These are phyloP conservation scores for Turnera subulata DNA, from an alignment of 345 rosid genomes.

Conservation along the genomic window DNA sequence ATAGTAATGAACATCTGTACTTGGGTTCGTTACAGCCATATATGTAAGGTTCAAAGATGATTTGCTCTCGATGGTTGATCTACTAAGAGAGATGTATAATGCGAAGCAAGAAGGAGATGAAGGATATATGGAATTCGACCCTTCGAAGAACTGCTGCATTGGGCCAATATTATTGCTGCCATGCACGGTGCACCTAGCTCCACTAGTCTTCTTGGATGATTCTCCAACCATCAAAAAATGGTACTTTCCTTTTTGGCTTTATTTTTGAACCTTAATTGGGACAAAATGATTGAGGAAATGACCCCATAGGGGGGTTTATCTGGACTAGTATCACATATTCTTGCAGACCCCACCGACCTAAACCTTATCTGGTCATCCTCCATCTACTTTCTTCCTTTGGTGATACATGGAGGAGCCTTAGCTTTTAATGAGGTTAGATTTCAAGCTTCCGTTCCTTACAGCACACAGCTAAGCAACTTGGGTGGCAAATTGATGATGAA, in stretches of 20 bases:
- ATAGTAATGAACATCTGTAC: too few species aligned
- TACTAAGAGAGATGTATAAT: too few species aligned
- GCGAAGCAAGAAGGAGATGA: too few species aligned
- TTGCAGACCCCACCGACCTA: constrained; percentile 7
- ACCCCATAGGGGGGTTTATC: constrained; percentile 10
- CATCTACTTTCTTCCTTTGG: constrained; percentile 2
- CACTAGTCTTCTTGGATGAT: too few species aligned
- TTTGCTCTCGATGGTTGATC: too few species aligned
- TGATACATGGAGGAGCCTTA: constrained; percentile 3
- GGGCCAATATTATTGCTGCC: too few species aligned
- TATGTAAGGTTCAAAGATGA: too few species aligned
- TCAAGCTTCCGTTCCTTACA: neutral
- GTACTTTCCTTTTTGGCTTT: constrained; percentile 11
- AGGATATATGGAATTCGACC: too few species aligned
- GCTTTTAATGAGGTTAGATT: constrained; percentile 16
- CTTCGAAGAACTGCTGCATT: too few species aligned
- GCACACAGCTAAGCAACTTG: constrained; percentile 13
- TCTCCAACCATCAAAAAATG: neutral
- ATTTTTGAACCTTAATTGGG: constrained; percentile 1
- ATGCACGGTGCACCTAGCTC: too few species aligned
- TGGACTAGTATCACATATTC: neutral
- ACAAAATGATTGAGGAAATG: constrained; percentile 6
- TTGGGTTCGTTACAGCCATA: too few species aligned
- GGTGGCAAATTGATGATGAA: constrained; percentile 16
- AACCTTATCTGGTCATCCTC: constrained; percentile 12